Base-by-base conservation (phyloP, 164 flowering plant genomes). In the Akebia trifoliata region DNA sequence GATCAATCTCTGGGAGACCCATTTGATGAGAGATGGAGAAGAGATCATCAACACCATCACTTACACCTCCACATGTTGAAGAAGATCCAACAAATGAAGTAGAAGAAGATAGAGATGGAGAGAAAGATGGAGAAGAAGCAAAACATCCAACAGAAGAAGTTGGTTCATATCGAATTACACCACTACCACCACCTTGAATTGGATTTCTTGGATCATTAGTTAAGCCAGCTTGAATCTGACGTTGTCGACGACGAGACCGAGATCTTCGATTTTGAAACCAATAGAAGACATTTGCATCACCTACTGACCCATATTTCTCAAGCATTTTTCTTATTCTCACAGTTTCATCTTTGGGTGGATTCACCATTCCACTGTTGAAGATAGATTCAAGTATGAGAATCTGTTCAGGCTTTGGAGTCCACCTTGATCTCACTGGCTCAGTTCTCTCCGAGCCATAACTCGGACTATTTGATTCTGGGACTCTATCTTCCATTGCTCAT, bases 321-420 rank as follows among this genome's bases (percentile, higher is more conserved):
- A 90, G 87, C 29, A 85, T 63, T 63, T 87, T 84, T 38, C 97
- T 71, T 28, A 90, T 93, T 60, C 82, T 72, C 26, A 84, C 88
- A 1, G 95, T 87, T 56, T 93, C 99, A 31, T 87, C 90, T 58
- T 84, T 90, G 0, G 94, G 90, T 1, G 99, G 99, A 54, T 93
- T 93, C 0, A 93, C 99, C 97, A 90, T 90, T 10, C 99, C 99
- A 53, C 99, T 87, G 74, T 87, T 90, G 82, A 90, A 93, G 79
- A 93, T 90, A 66, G 94, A 81, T 62, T 93, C 99, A 1, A 93
- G 81, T 29, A 93, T 93, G 12, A 84, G 77, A 66, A 93, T 90
- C 64, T 93, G 99, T 70, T 93, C 99, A 0, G 92, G 97, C 65
- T 83, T 90, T 0, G 99, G 99, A 3, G 83, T 87, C 99, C 99